A percentile compares a stretch with the other conserved stretches of the same genome.
Conservation (phyloP, 768 basidiomycete species). For the Austroboletus eburneus region DNA sequence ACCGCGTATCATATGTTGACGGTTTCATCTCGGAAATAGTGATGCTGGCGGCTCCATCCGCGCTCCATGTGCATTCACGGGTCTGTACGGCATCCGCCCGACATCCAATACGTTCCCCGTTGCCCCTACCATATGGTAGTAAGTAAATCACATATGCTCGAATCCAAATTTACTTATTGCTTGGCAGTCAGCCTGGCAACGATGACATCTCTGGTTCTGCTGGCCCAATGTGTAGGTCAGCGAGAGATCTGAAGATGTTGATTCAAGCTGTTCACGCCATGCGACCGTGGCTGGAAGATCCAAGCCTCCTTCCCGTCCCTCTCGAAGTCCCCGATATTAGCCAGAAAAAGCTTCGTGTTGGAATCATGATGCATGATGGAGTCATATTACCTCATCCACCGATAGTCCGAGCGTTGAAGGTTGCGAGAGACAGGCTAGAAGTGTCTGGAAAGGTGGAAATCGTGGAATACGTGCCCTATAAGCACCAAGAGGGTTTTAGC, state of each 20-base stretch:
- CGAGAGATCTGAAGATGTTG: conserved; percentile 24
- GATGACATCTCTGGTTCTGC: conserved; percentile 9
- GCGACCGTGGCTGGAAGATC: conserved; percentile 41
- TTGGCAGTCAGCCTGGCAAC: conserved; percentile 22
- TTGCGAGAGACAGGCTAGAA: conserved; percentile 33
- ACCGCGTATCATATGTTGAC: background rate
- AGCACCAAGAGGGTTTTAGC: conserved; percentile 32
- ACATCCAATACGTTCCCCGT: conserved; percentile 12
- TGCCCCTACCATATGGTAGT: conserved; percentile 8
- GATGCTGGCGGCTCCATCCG: conserved; percentile 38
- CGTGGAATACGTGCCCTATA: conserved; percentile 33
- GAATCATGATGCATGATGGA: conserved; percentile 33
- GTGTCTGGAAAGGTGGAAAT: conserved; percentile 33
- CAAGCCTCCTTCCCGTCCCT: conserved; percentile 30
- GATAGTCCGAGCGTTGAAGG: conserved; percentile 36
- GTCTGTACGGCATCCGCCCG: conserved; percentile 41
- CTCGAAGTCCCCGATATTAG: conserved; percentile 20
- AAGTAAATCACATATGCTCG: conserved; percentile 7
- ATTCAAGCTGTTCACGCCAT: conserved; percentile 22
- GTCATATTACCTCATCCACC: conserved; percentile 41
- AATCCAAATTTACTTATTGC: conserved; percentile 6
- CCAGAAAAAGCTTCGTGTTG: conserved; percentile 28
- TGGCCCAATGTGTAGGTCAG: conserved; percentile 28
- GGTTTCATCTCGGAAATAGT: conserved; percentile 6
- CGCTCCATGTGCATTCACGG: conserved; percentile 34